A percentile compares a stretch with the other conserved stretches of the same genome.
These are phyloP conservation scores for Solanum piurae DNA, from an alignment of 257 asterid genomes.

Conservation along the genomic window DNA sequence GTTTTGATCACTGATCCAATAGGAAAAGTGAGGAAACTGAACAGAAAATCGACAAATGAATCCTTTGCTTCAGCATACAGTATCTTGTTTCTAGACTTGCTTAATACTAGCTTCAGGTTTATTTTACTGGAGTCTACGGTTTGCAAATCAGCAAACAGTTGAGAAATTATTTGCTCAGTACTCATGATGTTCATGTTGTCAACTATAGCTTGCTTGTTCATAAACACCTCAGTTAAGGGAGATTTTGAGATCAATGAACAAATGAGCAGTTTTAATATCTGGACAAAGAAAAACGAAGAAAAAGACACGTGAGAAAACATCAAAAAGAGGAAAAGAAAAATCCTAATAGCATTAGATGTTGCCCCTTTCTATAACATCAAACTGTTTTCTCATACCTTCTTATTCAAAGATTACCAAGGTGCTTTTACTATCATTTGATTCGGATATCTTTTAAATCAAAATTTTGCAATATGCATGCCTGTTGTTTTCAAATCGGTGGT, in stretches of 20 bases:
- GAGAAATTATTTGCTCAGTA: background rate
- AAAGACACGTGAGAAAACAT: background rate
- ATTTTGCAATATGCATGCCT: background rate
- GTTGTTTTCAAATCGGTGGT: background rate
- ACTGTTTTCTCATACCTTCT: background rate
- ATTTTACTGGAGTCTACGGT: background rate
- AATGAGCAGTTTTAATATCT: background rate
- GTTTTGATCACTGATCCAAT: background rate
- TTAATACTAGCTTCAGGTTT: background rate
- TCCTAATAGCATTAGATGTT: background rate
- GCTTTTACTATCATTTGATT: background rate
- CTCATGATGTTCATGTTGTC: background rate
- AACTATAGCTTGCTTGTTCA: background rate
- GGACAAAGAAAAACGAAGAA: background rate
- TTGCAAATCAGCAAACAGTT: background rate
- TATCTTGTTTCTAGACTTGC: background rate
- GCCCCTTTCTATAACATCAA: background rate
- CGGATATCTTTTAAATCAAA: background rate
- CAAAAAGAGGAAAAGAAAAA: background rate
- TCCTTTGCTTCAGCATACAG: conserved; percentile 1
- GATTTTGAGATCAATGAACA: background rate
- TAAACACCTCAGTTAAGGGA: background rate
- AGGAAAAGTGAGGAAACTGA: conserved; percentile 5
- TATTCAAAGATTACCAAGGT: background rate
- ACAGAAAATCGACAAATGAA: background rate